Base-by-base conservation (phyloP, 2,329 filamentous ascomycete genomes). In the Cryphonectria carpinicola region DNA sequence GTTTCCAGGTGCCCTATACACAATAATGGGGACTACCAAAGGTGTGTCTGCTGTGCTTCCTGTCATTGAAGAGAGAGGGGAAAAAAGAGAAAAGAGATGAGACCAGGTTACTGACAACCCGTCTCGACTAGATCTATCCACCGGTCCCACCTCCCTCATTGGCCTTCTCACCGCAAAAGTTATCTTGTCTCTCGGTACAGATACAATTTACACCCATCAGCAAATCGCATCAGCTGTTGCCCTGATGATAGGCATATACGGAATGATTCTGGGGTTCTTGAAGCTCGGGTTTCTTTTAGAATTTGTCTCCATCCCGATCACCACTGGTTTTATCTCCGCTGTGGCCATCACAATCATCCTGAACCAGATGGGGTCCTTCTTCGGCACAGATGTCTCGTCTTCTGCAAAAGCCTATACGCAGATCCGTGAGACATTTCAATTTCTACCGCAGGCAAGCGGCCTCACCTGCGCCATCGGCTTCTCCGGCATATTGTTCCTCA, bases 261-360 rank as follows among this genome's bases (percentile, higher is more conserved):
- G 86, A 22, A 83, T 91, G 32, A 82, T 84, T 22, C 80, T 92
- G 3, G 89, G 89, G 0, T 81, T 91, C 1, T 81, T 91, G 32
- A 89, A 88, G 67, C 85, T 91, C 6, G 89, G 89, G 0, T 92
- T 90, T 76, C 81, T 91, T 6, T 83, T 92, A 28, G 88, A 92
- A 71, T 91, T 90, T 74, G 87, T 92, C 74, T 90, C 89, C 0
- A 83, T 89, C 1, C 89, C 89, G 0, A 87, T 91, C 1, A 82
- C 92, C 0, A 88, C 84, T 8, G 89, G 89, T 5, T 91, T 91
- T 80, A 90, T 92, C 74, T 89, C 88, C 0, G 89, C 89, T 1
- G 89, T 89, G 1, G 89, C 88, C 35, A 86, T 92, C 64, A 89
- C 88, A 41, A 91, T 92, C 75, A 86, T 88, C 32, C 85, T 90